A percentile compares a stretch with the other conserved stretches of the same genome.
Conservation (phyloP, 225 moss, liverwort and hornwort genomes). For the Polytrichum commune region DNA sequence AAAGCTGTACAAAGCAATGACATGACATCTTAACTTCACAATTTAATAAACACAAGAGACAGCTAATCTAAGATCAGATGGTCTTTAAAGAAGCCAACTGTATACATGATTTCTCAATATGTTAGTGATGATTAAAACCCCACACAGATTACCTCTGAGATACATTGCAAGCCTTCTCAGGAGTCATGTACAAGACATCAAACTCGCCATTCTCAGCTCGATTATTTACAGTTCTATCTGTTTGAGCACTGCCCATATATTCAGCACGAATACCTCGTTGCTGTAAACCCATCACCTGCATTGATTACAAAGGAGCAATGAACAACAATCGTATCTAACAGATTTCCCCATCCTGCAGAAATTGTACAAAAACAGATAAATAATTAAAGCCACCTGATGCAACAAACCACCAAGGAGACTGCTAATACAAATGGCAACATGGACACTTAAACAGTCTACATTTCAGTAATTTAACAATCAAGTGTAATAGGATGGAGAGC, state of each 20-base stretch:
- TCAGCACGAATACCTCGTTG: slow-evolving; percentile 86
- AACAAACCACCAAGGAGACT: not conserved
- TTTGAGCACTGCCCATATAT: slow-evolving; percentile 74
- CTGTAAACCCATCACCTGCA: slow-evolving; percentile 86
- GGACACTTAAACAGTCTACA: not conserved
- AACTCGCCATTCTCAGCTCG: slow-evolving; percentile 77
- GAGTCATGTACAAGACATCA: slow-evolving; percentile 89
- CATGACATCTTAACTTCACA: not conserved
- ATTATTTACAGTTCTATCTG: slow-evolving; percentile 49
- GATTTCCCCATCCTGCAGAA: no score
- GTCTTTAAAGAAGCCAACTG: not conserved
- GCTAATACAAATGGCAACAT: not conserved
- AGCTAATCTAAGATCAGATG: not conserved
- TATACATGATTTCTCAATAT: no score
- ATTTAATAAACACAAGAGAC: no score
- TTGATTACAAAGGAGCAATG: slow-evolving; percentile 2
- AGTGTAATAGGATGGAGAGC: not conserved
- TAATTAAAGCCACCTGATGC: no score
- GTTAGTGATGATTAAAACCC: not conserved
- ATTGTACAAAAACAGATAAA: no score
- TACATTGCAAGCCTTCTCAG: slow-evolving; percentile 79
- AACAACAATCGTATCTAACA: no score
- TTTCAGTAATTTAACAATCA: no score
- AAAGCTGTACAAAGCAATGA: slow-evolving; percentile 54
- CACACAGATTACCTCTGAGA: slow-evolving; percentile 38